These are phyloP conservation scores for Pichia kluyveri DNA, from an alignment of 805 yeast species.

Conservation along the genomic window DNA sequence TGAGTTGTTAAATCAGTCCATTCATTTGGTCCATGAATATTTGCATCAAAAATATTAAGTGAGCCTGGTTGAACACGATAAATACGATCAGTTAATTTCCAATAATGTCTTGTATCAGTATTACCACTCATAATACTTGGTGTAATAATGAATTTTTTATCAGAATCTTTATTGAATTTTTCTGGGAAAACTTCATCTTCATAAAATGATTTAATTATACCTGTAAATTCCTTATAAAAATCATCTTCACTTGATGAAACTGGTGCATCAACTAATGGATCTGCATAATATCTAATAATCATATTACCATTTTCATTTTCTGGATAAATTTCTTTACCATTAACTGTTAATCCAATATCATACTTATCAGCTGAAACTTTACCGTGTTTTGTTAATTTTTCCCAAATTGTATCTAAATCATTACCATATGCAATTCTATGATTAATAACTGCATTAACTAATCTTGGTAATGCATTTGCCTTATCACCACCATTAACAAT, in stretches of 20 bases:
- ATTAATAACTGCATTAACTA: constrained; percentile 44
- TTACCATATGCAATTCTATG: constrained; percentile 51
- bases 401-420: constrained; percentile 25
- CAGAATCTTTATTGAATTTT: constrained; percentile 9
- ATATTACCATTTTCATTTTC: constrained; percentile 19
- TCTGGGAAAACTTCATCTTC: constrained; percentile 38
- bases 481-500: constrained; percentile 65
- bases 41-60: constrained; percentile 16
- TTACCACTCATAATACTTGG: constrained; percentile 60
- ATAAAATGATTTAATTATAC: constrained; percentile 52
- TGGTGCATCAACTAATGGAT: constrained; percentile 34
- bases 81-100: constrained; percentile 51
- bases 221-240: constrained; percentile 50
- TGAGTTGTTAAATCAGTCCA: constrained; percentile 46
- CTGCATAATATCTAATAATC: constrained; percentile 11
- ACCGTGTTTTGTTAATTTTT: constrained; percentile 26
- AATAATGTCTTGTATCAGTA: constrained; percentile 60
- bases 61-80: constrained; percentile 47
- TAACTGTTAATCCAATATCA: constrained; percentile 27
- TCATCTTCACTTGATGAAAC: constrained; percentile 33
- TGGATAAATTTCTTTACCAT: constrained; percentile 23
- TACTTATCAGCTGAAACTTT: constrained; percentile 26
- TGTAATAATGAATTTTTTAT: constrained; percentile 29
- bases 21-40: constrained; percentile 61
- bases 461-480: constrained; percentile 70